Evolutionary conservation across 2,329 filamentous ascomycete genomes (phyloP), one percentile per base, ranked within the genome.

Genomic region (Cucurbitaria berberidis): DNA sequence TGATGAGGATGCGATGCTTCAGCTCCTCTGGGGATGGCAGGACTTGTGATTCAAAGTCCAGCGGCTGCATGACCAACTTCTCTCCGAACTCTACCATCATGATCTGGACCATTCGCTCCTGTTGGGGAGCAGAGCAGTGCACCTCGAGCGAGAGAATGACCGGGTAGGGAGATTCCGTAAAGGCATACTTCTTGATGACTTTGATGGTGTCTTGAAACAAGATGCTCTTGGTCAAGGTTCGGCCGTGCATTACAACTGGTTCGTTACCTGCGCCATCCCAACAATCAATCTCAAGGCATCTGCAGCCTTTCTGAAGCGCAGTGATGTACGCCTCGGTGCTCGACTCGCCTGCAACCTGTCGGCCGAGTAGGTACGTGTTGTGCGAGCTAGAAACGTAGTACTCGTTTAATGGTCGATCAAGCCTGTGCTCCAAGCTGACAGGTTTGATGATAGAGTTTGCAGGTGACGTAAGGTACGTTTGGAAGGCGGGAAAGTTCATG

Each of bases 331-430:
- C 92, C 74, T 99, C 95, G 2, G 96, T 90, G 69, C 93, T 98
- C 1, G 95, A 97, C 39, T 90, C 85, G 24, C 93, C 93, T 10
- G 87, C 89, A 2, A 98, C 88, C 74, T 99, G 95, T 48, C 93
- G 88, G 13, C 95, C 95, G 4, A 96, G 82, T 0, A 99, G 86
- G 69, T 99, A 99, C 0, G 95, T 99, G 76, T 99, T 99, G 81
- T 99, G 95, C 1, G 95, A 98, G 78, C 93, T 97, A 1, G 93
- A 98, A 62, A 99, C 95, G 79, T 92, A 97, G 76, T 99, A 99
- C 72, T 98, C 93, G 72, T 96, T 96, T 73, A 98, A 80, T 0
- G 95, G 95, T 21, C 90, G 86, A 69, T 96, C 87, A 48, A 97
- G 85, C 5, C 80, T 80, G 49, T 86, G 85, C 24, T 85, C 78